These are phyloP conservation scores for Globisporangium paroecandrum DNA, from an alignment of 352 stramenopile species.

Conservation along the genomic window DNA sequence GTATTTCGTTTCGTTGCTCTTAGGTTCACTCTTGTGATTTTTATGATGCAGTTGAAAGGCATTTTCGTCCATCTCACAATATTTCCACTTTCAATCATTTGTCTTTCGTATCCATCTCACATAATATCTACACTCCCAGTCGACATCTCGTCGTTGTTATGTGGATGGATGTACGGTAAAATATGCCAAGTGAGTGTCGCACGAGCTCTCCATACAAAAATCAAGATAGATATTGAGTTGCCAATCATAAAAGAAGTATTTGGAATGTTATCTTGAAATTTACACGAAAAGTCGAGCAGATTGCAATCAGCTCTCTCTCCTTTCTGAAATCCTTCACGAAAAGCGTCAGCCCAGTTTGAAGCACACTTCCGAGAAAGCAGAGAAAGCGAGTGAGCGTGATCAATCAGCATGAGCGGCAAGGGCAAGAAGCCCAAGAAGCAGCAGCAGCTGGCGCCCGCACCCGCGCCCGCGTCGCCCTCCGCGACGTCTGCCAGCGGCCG, in stretches of 20 bases:
- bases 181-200: no score
- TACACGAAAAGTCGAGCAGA: no score
- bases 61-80: no score
- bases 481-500: background rate
- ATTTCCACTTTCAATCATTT: no score
- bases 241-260: background rate
- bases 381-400: background rate
- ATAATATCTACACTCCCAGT: no score
- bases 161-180: no score
- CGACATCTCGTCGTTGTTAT: no score
- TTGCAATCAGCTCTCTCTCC: no score
- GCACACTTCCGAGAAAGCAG: background rate
- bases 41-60: background rate
- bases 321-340: background rate
- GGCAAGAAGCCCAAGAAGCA: background rate
- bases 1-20: slow-evolving; percentile 18
- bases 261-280: background rate
- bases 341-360: slow-evolving; percentile 10
- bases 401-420: slow-evolving; percentile 10
- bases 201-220: no score
- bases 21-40: background rate
- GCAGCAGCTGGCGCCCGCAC: no score
- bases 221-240: no score
- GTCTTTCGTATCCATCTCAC: no score
- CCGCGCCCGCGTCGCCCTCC: slow-evolving; percentile 10